Percentiles rank a stretch among this genome's conserved stretches.
phyloP scores from a whole-genome alignment of 768 basidiomycete species.

The Lactarius akahatsu region DNA sequence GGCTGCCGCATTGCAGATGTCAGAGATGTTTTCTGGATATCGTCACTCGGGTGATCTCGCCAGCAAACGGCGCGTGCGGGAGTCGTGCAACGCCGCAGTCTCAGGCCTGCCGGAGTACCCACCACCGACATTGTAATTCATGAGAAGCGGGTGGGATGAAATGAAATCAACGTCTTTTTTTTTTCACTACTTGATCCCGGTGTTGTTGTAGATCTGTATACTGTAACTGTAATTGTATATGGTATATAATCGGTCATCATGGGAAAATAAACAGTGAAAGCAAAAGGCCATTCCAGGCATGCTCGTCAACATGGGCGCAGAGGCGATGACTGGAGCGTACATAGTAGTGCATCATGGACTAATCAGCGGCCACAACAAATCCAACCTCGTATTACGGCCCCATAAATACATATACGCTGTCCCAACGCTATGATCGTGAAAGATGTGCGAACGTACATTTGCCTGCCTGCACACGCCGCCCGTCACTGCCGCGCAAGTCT shows the following conservation, averaged over 20 bases:
- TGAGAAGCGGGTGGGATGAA: neutral
- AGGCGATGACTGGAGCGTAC: neutral
- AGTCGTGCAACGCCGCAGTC: constrained; percentile 75
- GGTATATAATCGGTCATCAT: neutral
- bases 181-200: neutral
- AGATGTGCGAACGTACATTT: neutral
- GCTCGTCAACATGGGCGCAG: neutral
- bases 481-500: constrained; percentile 23
- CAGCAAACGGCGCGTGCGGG: constrained; percentile 73
- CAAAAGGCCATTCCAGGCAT: neutral
- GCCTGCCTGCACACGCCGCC: neutral
- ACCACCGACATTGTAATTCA: constrained; percentile 32
- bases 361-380: constrained; percentile 3
- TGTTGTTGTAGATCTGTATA: constrained; percentile 1
- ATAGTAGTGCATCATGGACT: neutral
- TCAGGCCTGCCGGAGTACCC: constrained; percentile 77
- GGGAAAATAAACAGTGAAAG: neutral
- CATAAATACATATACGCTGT: constrained; percentile 15
- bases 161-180: neutral
- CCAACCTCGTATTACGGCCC: constrained; percentile 9
- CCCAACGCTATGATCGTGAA: constrained; percentile 4
- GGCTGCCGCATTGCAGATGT: constrained; percentile 73
- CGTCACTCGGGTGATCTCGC: constrained; percentile 69
- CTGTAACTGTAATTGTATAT: constrained; percentile 1
- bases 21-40: constrained; percentile 70